These are phyloP conservation scores for Chaetoceros tenuissimus DNA, from an alignment of 108 stramenopile genomes.

Conservation along the genomic window DNA sequence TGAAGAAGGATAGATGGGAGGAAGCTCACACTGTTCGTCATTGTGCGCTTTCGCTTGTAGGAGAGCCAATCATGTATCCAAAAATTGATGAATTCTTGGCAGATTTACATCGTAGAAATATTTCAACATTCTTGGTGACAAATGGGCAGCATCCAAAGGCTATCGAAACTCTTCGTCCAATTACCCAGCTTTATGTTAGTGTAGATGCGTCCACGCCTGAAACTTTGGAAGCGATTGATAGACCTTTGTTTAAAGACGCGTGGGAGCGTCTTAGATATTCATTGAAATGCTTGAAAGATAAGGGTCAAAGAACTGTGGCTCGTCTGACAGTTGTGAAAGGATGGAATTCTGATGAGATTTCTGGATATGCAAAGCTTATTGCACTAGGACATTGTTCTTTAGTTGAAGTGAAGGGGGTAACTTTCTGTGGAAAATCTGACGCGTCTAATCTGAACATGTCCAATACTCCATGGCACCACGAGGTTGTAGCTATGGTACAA, in stretches of 20 bases:
- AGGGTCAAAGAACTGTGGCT: slow-evolving; percentile 92
- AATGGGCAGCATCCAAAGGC: slow-evolving; percentile 95
- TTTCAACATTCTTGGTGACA: slow-evolving; percentile 92
- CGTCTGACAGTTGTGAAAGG: slow-evolving; percentile 94
- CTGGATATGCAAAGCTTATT: slow-evolving; percentile 86
- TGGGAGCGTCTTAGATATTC: slow-evolving; percentile 88
- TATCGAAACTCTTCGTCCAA: slow-evolving; percentile 78
- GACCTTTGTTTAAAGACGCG: slow-evolving; percentile 91
- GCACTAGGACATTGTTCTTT: slow-evolving; percentile 82
- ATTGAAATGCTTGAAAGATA: slow-evolving; percentile 58
- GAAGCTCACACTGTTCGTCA: slow-evolving; percentile 88
- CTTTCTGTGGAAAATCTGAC: slow-evolving; percentile 94
- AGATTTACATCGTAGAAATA: slow-evolving; percentile 81
- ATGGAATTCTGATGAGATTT: slow-evolving; percentile 89
- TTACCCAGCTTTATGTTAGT: slow-evolving; percentile 91
- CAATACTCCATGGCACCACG: slow-evolving; percentile 95
- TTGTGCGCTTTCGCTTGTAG: slow-evolving; percentile 82
- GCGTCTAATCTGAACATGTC: slow-evolving; percentile 93
- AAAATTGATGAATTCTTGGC: slow-evolving; percentile 82
- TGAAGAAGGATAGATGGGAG: slow-evolving; percentile 83
- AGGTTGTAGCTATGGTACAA: slow-evolving; percentile 67
- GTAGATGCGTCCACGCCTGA: slow-evolving; percentile 93
- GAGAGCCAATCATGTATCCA: slow-evolving; percentile 97
- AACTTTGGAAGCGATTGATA: slow-evolving; percentile 82
- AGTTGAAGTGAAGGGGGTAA: slow-evolving; percentile 95